phyloP scores from a whole-genome alignment of 108 stramenopile genomes.

The Pseudonitzschia pungens region DNA sequence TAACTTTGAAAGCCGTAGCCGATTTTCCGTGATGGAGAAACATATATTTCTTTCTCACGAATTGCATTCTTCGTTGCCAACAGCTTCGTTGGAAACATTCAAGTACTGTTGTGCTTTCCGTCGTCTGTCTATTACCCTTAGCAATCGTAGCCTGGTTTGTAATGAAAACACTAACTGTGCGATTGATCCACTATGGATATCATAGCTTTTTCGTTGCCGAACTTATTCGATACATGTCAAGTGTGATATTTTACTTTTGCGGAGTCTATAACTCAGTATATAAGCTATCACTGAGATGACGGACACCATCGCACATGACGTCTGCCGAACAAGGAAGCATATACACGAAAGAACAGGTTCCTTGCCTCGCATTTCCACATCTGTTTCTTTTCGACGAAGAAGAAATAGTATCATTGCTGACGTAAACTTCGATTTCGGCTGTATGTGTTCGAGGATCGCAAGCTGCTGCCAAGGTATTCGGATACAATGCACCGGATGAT shows the following conservation, averaged over 20 bases:
- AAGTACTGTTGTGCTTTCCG: too few species aligned
- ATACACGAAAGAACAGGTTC: neutral
- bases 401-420: neutral
- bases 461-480: neutral
- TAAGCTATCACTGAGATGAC: neutral
- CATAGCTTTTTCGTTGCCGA: too few species aligned
- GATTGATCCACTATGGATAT: too few species aligned
- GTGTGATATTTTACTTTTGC: neutral
- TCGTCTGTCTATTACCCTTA: too few species aligned
- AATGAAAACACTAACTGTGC: too few species aligned
- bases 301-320: slow-evolving; percentile 7
- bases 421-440: slow-evolving; percentile 1
- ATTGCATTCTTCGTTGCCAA: too few species aligned
- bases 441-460: slow-evolving; percentile 7
- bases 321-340: slow-evolving; percentile 7
- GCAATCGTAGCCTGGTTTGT: too few species aligned
- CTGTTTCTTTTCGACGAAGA: neutral
- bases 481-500: neutral
- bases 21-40: too few species aligned
- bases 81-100: too few species aligned
- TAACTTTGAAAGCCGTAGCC: too few species aligned
- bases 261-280: neutral
- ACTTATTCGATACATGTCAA: too few species aligned
- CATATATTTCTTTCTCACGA: too few species aligned
- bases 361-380: neutral